Conservation (phyloP, 805 yeast species). For the Wickerhamia fluorescens region DNA sequence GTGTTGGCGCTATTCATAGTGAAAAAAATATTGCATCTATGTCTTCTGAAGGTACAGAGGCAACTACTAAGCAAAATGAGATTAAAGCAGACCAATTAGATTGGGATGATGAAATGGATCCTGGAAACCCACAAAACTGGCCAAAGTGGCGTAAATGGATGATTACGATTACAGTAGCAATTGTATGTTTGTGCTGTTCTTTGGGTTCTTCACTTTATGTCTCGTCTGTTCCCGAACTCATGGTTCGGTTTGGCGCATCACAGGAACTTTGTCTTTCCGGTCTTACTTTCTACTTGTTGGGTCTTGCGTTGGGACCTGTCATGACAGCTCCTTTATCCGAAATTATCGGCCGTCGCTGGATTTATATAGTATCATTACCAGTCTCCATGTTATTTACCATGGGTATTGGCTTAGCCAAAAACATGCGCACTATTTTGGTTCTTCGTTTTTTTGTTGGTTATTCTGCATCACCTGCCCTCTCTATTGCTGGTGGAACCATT, state of each 20-base stretch:
- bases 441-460: slow-evolving; percentile 70
- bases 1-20: background rate
- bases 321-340: slow-evolving; percentile 70
- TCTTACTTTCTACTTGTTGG: slow-evolving; percentile 60
- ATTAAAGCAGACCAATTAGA: slow-evolving; percentile 18
- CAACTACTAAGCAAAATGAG: background rate
- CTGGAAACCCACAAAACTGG: slow-evolving; percentile 66
- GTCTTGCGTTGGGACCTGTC: slow-evolving; percentile 67
- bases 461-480: slow-evolving; percentile 74
- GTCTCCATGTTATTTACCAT: slow-evolving; percentile 62
- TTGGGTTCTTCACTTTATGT: slow-evolving; percentile 72
- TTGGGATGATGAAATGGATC: slow-evolving; percentile 62
- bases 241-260: slow-evolving; percentile 41
- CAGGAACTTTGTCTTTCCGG: slow-evolving; percentile 62
- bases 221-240: slow-evolving; percentile 53
- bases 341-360: slow-evolving; percentile 57
- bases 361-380: slow-evolving; percentile 55
- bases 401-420: slow-evolving; percentile 63
- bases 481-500: slow-evolving; percentile 81
- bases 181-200: slow-evolving; percentile 60
- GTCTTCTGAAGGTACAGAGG: background rate
- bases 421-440: slow-evolving; percentile 56
- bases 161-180: slow-evolving; percentile 57
- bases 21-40: background rate
- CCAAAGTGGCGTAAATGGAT: slow-evolving; percentile 56